Percentiles rank a stretch among this genome's conserved stretches.
Evolutionary conservation across 345 rosid species (phyloP).

Genomic region (Dovyalis caffra): DNA sequence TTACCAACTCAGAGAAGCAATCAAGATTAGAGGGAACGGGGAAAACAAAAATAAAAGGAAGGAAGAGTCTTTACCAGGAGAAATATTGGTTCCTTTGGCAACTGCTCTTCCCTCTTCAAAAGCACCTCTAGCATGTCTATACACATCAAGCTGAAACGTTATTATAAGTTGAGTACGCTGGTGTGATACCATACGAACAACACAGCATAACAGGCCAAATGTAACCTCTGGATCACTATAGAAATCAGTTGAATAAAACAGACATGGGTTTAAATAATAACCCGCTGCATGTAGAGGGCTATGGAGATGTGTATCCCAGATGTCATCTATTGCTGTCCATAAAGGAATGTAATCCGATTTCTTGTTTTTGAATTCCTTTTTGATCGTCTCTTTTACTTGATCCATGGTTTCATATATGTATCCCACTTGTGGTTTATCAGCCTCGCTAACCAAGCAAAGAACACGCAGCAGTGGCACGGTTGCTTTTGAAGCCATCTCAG

Average conservation of each 20-base stretch:
- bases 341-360: conserved; percentile 35
- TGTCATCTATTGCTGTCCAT: conserved; percentile 61
- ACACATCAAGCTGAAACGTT: conserved; percentile 42
- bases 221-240: conserved; percentile 44
- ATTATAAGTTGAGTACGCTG: conserved; percentile 26
- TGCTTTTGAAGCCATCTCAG: conserved; percentile 42
- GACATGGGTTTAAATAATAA: conserved; percentile 54
- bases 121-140: conserved; percentile 36
- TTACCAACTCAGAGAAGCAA: not conserved
- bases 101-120: conserved; percentile 43
- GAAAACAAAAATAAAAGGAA: no score
- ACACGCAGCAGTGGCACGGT: conserved; percentile 45
- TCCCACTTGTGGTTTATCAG: conserved; percentile 45
- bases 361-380: conserved; percentile 24
- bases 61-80: conserved; percentile 40
- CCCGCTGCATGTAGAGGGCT: conserved; percentile 71
- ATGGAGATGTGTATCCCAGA: conserved; percentile 49
- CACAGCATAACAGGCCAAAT: conserved; percentile 41
- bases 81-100: conserved; percentile 29
- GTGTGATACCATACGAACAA: conserved; percentile 39
- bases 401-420: conserved; percentile 62
- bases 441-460: conserved; percentile 30
- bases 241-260: conserved; percentile 52
- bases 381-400: conserved; percentile 52
- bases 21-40: not conserved